Conservation (phyloP, 2,329 filamentous ascomycete species). For the Lecanicillium sp. region DNA sequence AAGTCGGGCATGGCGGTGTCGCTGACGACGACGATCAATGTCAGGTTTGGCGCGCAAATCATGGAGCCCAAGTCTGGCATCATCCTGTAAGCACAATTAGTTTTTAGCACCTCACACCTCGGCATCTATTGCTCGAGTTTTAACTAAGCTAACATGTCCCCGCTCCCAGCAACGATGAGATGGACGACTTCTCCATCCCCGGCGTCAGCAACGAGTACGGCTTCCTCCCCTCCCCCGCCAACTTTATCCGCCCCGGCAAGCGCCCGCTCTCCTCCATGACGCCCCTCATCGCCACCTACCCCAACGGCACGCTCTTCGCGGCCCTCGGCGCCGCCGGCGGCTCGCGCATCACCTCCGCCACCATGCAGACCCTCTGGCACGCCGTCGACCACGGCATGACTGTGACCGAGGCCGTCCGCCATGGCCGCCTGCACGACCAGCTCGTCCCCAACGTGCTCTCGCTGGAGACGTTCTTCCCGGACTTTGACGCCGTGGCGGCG, state of each 20-base stretch:
- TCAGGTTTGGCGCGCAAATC: conserved; percentile 74
- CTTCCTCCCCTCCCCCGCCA: conserved; percentile 70
- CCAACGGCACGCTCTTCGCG: conserved; percentile 59
- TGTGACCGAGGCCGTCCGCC: conserved; percentile 54
- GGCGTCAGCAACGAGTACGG: conserved; percentile 73
- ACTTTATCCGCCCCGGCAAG: conserved; percentile 77
- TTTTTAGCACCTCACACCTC: conserved; percentile 18
- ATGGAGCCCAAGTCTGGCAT: conserved; percentile 79
- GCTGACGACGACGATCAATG: conserved; percentile 81
- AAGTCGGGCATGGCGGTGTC: conserved; percentile 67
- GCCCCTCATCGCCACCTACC: conserved; percentile 65
- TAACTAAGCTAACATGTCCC: conserved; percentile 15
- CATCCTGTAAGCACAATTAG: conserved; percentile 62
- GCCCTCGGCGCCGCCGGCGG: conserved; percentile 73
- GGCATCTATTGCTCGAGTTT: conserved; percentile 23
- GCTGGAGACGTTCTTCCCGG: conserved; percentile 60
- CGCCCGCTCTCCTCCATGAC: conserved; percentile 78
- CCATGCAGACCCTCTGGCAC: conserved; percentile 67
- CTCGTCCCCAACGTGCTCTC: conserved; percentile 62
- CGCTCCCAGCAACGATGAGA: conserved; percentile 49
- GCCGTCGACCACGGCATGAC: conserved; percentile 60
- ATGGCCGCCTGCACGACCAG: conserved; percentile 75
- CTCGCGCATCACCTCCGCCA: conserved; percentile 75
- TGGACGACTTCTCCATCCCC: conserved; percentile 83
- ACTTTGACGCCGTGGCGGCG: conserved; percentile 54